Evolutionary conservation across 2,329 filamentous ascomycete species (phyloP), one percentile per base, ranked within the genome.

Genomic region (Epichloe gansuensis): DNA sequence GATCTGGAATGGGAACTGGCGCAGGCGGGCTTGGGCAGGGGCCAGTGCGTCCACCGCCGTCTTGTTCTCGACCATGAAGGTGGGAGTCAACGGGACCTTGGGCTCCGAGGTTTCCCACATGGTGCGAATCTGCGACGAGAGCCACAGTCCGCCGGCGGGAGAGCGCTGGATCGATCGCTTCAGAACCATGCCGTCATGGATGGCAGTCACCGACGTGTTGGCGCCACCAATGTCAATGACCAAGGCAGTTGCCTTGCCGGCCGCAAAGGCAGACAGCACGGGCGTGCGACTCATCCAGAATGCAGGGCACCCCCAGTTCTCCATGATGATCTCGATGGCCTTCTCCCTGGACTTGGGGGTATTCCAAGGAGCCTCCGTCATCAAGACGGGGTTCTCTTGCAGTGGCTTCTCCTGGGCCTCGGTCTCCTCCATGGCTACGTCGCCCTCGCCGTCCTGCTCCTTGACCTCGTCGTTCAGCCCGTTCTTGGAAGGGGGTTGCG

Each of bases 331-430:
- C 72, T 98, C 93, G 62, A 96, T 91, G 42, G 86, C 85, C 78
- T 93, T 95, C 72, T 98, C 93, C 55, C 94, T 80, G 55, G 86
- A 82, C 73, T 96, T 96, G 44, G 80, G 70, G 28, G 83, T 78
- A 70, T 95, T 97, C 91, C 91, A 97, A 11, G 88, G 86, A 13
- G 91, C 87, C 70, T 98, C 93, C 1, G 89, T 95, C 80, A 98
- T 85, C 54, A 98, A 76, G 55, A 98, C 73, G 7, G 93, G 94
- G 68, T 88, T 93, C 68, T 97, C 93, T 48, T 85, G 81, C 56
- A 98, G 75, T 7, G 88, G 82, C 70, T 90, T 93, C 67, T 94
- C 89, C 60, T 84, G 64, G 42, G 64, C 56, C 56, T 72, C 69
- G 12, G 62, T 67, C 21, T 69, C 68, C 71, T 77, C 78, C 78